Evolutionary conservation across 1,284 basidiomycete species (phyloP), one percentile per base, ranked within the genome.

Genomic region (Ganoderma boninense): DNA sequence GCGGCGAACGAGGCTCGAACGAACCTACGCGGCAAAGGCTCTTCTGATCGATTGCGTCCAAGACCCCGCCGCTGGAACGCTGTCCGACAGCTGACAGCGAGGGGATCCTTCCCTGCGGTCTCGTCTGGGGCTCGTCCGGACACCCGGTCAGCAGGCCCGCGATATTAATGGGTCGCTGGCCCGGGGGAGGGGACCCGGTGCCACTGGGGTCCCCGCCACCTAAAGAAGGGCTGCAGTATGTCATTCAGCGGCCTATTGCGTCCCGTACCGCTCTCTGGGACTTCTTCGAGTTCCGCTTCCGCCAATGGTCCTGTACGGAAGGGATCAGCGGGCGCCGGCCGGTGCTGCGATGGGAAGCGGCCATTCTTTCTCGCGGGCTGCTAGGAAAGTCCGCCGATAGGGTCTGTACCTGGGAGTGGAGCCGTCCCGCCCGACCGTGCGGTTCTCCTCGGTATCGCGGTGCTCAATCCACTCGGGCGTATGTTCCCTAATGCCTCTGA

Each of bases 1-100:
- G 72, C 72, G 69, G 72, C 69, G 69, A 66, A 69, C 67, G 68
- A 67, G 49, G 38, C 52, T 69, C 66, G 38, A 43, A 40, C 20
- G 63, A 64, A 42, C 57, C 67, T 69, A 44, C 69, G 62, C 69
- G 49, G 59, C 59, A 32, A n/a, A 62, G 56, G 29, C 43, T 63
- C 66, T 56, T 57, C 65, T 56, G 43, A 46, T 63, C 59, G 62
- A 60, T 62, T 62, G 49, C 52, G 56, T 49, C 54, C 49, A 35
- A 52, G 60, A 66, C 68, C 52, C 66, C 46, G 43, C 44, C 65
- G 52, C 40, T 29, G 65, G 62, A 62, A 62, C 49, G 54, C 26
- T 67, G 23, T 43, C 59, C 52, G 62, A 65, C 66, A 67, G 56
- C 68, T 62, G 65, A 62, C 65, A 63, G 42, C n/a, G 18, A 23